Conservation (phyloP, 768 basidiomycete genomes). For the Tylopilus balloui region DNA sequence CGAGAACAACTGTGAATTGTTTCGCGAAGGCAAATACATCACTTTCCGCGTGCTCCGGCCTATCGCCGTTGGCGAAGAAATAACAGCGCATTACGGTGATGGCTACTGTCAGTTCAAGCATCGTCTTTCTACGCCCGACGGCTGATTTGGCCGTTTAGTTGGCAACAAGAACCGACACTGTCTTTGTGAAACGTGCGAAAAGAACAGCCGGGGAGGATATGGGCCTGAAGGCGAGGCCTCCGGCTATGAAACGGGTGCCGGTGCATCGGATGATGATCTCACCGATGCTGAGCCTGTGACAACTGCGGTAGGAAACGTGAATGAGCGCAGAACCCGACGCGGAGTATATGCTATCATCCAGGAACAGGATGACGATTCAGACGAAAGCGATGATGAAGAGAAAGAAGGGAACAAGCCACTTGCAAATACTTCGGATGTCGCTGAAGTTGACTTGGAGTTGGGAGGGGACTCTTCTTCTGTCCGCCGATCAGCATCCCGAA, state of each 20-base stretch:
- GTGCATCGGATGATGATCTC: constrained; percentile 31
- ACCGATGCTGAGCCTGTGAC: constrained; percentile 42
- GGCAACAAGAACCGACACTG: constrained; percentile 70
- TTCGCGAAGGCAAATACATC: constrained; percentile 85
- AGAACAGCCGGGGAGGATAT: constrained; percentile 70
- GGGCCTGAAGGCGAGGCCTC: constrained; percentile 46
- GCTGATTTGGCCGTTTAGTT: constrained; percentile 42
- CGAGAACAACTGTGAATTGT: constrained; percentile 83
- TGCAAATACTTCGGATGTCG: constrained; percentile 43
- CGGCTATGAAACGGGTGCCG: constrained; percentile 46
- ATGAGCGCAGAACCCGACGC: constrained; percentile 75
- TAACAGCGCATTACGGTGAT: constrained; percentile 87
- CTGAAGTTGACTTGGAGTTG: constrained; percentile 53
- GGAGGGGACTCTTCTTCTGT: constrained; percentile 22
- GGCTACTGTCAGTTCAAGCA: constrained; percentile 69
- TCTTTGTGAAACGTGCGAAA: constrained; percentile 85
- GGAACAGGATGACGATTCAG: constrained; percentile 55
- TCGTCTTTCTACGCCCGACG: constrained; percentile 18
- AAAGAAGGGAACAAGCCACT: constrained; percentile 46
- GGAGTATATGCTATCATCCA: constrained; percentile 74
- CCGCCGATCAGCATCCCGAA: constrained; percentile 21
- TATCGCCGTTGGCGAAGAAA: constrained; percentile 78
- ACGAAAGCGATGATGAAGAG: constrained; percentile 55
- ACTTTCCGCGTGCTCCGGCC: constrained; percentile 80
- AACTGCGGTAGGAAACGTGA: constrained; percentile 55